Base-by-base conservation (phyloP, 495 filamentous ascomycete genomes). In the Filosporella fistucella region DNA sequence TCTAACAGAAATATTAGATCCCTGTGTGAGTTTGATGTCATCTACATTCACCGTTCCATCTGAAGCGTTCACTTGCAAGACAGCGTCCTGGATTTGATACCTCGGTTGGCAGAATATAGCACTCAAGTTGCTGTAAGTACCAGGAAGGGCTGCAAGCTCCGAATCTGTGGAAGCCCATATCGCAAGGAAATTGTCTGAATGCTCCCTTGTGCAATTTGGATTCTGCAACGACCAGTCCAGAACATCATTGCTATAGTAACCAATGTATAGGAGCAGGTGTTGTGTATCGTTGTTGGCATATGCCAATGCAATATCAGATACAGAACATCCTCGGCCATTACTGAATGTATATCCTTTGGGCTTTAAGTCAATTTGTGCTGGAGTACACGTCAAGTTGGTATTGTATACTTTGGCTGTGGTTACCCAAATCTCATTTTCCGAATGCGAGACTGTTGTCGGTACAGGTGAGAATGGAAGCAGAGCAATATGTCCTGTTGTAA, bases 41-140 rank as follows among this genome's bases (percentile, higher is more conserved):
- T n/a, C n/a, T n/a, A n/a, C n/a, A n/a, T n/a, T n/a, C n/a, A n/a
- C n/a, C n/a, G n/a, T n/a, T n/a, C n/a, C n/a, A n/a, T n/a, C n/a
- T n/a, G n/a, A n/a, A n/a, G n/a, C n/a, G n/a, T n/a, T n/a, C n/a
- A n/a, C n/a, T n/a, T n/a, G n/a, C n/a, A n/a, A n/a, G n/a, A 75
- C 46, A 0, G 61, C 63, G 4, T 64, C 58, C 12, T 58, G 49
- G 11, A 67, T 57, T 2, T 61, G 20, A 41, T 76, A 76, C 1
- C 13, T 59, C 1, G 72, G 43, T 18, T 61, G 42, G 45, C 72
- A 76, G 24, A 61, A 74, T 0, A 69, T 33, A 3, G 58, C 53
- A 4, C 64, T 69, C 12, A 61, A 14, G 20, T 63, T 48, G 2
- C 32, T 26, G 17, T 52, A 47, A 1, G 25, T 20, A 3, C 23